Conservation (phyloP, 1,139 yeast species). For the Casaregolazyma suthepensis region DNA sequence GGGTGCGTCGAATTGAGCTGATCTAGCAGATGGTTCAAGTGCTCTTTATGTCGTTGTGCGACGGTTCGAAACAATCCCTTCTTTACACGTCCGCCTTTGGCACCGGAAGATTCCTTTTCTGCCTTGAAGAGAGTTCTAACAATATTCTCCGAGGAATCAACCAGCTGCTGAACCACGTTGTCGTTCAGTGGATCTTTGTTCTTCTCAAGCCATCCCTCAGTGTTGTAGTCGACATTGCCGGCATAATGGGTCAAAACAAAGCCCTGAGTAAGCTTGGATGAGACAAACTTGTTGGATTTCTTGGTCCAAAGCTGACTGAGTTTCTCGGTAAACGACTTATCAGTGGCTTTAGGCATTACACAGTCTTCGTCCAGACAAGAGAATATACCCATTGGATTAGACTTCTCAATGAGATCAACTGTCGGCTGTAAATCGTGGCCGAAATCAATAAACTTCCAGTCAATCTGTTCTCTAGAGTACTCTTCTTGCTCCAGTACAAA, state of each 20-base stretch:
- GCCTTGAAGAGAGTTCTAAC: slow-evolving; percentile 42
- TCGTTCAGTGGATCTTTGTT: slow-evolving; percentile 92
- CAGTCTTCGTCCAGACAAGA: slow-evolving; percentile 92
- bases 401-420: slow-evolving; percentile 79
- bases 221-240: slow-evolving; percentile 86
- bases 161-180: slow-evolving; percentile 53
- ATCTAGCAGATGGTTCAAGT: slow-evolving; percentile 62
- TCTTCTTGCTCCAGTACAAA: slow-evolving; percentile 96
- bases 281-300: slow-evolving; percentile 52
- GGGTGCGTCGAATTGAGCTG: slow-evolving; percentile 83
- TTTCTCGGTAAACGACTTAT: slow-evolving; percentile 76
- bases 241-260: slow-evolving; percentile 90
- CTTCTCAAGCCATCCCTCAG: slow-evolving; percentile 90
- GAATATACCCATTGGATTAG: slow-evolving; percentile 75
- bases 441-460: slow-evolving; percentile 94
- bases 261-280: slow-evolving; percentile 51
- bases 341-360: slow-evolving; percentile 86
- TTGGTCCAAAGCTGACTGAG: slow-evolving; percentile 60
- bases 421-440: slow-evolving; percentile 97
- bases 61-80: slow-evolving; percentile 66
- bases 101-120: slow-evolving; percentile 13
- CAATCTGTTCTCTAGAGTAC: slow-evolving; percentile 84
- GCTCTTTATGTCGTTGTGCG: slow-evolving; percentile 71
- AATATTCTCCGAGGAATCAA: slow-evolving; percentile 51
- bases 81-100: slow-evolving; percentile 25